Evolutionary conservation across 495 filamentous ascomycete species (phyloP), one percentile per base, ranked within the genome.

Genomic region (Aspergillus heteromorphus): DNA sequence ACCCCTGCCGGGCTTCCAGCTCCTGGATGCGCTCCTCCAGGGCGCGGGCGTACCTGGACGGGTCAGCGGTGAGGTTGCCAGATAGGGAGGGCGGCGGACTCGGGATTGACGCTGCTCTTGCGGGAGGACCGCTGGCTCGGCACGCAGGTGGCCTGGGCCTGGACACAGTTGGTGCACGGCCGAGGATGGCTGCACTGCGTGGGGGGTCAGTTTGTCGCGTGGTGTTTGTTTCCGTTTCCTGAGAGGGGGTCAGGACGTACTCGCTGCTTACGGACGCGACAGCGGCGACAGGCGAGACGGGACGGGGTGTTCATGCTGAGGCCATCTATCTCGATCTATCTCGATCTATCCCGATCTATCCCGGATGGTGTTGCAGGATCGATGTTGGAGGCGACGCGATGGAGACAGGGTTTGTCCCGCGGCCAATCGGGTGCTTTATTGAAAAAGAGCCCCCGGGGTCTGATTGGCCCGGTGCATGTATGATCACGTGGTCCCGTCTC

Each of bases 231-330:
- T n/a, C n/a, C n/a, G n/a, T 16, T 1, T 45, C 0, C 4, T 23
- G 1, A 16, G 16, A 20, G n/a, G 11, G 20, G 2, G 14, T 6
- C 13, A 10, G 17, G 11, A n/a, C 48, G 17, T 38, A 49, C 48
- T 38, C 31, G 36, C 48, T 49, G 48, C 48, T 49, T 49, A 16
- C 48, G 48, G 18, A 34, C 13, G 23, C 48, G 48, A 49, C 48
- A 49, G 6, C 48, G 48, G 10, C 31, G 29, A 18, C 48, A 49
- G 6, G 48, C 48, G 18, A 49, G 48, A 16, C 34, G 34, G n/a
- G 29, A 17, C 20, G 48, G n/a, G n/a, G n/a, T n/a, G n/a, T n/a
- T n/a, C n/a, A n/a, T n/a, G n/a, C n/a, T n/a, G n/a, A n/a, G n/a
- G n/a, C n/a, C n/a, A n/a, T n/a, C n/a, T n/a, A n/a, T n/a, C n/a